Evolutionary conservation across 2,329 filamentous ascomycete species (phyloP).

Genomic region (Myrmaecium sp.): DNA sequence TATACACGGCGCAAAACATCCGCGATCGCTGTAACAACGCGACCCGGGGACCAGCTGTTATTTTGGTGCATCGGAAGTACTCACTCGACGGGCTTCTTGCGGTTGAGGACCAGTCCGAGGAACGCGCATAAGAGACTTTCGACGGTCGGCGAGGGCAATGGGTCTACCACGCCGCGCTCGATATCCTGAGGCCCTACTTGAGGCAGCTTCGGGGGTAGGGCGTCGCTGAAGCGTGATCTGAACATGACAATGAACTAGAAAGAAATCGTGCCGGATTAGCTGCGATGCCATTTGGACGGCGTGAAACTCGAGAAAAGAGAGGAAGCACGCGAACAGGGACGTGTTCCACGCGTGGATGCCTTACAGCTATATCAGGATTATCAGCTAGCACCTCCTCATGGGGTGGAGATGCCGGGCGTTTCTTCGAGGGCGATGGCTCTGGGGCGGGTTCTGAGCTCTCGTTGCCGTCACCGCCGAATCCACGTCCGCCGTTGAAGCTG

Average conservation of each 20-base stretch:
- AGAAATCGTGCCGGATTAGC: no score
- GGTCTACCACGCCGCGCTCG: slow-evolving; percentile 67
- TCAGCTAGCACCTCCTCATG: slow-evolving; percentile 84
- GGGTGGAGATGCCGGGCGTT: slow-evolving; percentile 71
- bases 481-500: no score
- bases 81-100: slow-evolving; percentile 98
- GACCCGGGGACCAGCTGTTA: slow-evolving; percentile 9
- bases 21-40: slow-evolving; percentile 1
- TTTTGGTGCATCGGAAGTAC: slow-evolving; percentile 22
- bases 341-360: slow-evolving; percentile 31
- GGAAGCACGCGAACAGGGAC: slow-evolving; percentile 15
- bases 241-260: slow-evolving; percentile 94
- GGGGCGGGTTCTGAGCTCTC: slow-evolving; percentile 25
- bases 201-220: slow-evolving; percentile 69
- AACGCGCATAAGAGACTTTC: slow-evolving; percentile 83
- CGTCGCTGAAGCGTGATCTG: slow-evolving; percentile 77
- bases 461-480: slow-evolving; percentile 16
- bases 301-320: slow-evolving; percentile 10
- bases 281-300: slow-evolving; percentile 13
- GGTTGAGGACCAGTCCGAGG: slow-evolving; percentile 74
- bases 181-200: slow-evolving; percentile 93
- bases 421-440: slow-evolving; percentile 38
- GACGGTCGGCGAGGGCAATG: slow-evolving; percentile 63
- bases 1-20: no score
- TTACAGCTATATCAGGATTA: slow-evolving; percentile 79